These are phyloP conservation scores for Ophiostoma tasmaniense DNA, from an alignment of 2,329 filamentous ascomycete genomes.

Conservation along the genomic window DNA sequence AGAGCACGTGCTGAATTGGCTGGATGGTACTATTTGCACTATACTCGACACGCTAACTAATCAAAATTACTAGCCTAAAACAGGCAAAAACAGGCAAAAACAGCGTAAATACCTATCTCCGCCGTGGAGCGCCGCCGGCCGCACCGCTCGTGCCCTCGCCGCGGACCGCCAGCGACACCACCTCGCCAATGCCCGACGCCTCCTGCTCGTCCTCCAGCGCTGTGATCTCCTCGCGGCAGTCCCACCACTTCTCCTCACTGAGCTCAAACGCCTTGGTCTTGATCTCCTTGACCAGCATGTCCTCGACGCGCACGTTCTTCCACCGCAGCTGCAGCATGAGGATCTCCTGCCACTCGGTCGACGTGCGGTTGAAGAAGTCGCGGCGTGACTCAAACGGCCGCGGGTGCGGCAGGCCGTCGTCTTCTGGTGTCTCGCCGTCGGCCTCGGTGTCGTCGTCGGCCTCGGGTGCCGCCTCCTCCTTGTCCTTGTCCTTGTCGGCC, in stretches of 20 bases:
- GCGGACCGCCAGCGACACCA: slow-evolving; percentile 76
- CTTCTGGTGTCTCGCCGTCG: slow-evolving; percentile 52
- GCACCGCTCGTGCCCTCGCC: slow-evolving; percentile 35
- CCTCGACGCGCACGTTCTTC: slow-evolving; percentile 57
- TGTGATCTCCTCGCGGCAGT: slow-evolving; percentile 86
- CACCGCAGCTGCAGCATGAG: slow-evolving; percentile 67
- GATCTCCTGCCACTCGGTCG: slow-evolving; percentile 82
- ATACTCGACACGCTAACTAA: background rate
- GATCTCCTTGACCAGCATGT: slow-evolving; percentile 77
- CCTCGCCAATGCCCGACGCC: slow-evolving; percentile 87
- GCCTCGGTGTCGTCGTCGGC: slow-evolving; percentile 36
- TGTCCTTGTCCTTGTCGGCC: slow-evolving; percentile 37
- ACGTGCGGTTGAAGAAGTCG: slow-evolving; percentile 86
- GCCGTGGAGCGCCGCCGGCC: slow-evolving; percentile 29
- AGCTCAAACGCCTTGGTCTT: slow-evolving; percentile 83
- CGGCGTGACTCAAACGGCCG: slow-evolving; percentile 81
- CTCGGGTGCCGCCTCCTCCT: slow-evolving; percentile 35
- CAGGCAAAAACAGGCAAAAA: background rate
- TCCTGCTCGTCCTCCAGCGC: slow-evolving; percentile 93
- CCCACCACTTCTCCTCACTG: slow-evolving; percentile 98
- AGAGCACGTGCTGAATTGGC: slow-evolving; percentile 15
- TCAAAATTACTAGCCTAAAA: background rate
- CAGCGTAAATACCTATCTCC: slow-evolving; percentile 6
- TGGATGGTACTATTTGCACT: background rate
- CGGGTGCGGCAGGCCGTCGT: slow-evolving; percentile 68